Conservation (phyloP, 1,284 basidiomycete species). For the Malassezia psittaci region DNA sequence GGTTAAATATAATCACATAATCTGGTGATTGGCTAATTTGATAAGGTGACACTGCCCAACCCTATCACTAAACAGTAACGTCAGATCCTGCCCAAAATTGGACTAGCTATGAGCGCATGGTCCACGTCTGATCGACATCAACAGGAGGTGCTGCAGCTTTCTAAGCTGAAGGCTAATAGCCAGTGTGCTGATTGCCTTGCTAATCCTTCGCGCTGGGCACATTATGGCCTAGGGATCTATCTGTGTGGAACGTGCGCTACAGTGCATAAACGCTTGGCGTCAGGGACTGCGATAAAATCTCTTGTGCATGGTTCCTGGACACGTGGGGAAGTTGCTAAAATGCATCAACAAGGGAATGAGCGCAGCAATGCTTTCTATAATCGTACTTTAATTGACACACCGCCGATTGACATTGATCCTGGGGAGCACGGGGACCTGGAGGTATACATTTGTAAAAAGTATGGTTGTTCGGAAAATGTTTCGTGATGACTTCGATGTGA, state of each 20-base stretch:
- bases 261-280: slow-evolving; percentile 69
- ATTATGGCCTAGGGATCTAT: slow-evolving; percentile 57
- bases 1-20: background rate
- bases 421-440: slow-evolving; percentile 70
- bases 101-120: too few species aligned
- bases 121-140: slow-evolving; percentile 55
- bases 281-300: slow-evolving; percentile 57
- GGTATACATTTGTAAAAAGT: slow-evolving; percentile 66
- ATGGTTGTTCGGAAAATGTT: slow-evolving; percentile 10
- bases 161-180: slow-evolving; percentile 65
- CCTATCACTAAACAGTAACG: background rate
- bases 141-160: slow-evolving; percentile 59
- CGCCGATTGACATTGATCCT: slow-evolving; percentile 67
- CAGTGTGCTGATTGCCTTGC: slow-evolving; percentile 73
- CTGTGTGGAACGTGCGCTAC: slow-evolving; percentile 65
- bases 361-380: slow-evolving; percentile 57
- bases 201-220: slow-evolving; percentile 67
- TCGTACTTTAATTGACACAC: slow-evolving; percentile 63
- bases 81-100: too few species aligned
- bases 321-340: slow-evolving; percentile 67
- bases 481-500: slow-evolving; percentile 20
- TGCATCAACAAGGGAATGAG: slow-evolving; percentile 65
- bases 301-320: slow-evolving; percentile 71
- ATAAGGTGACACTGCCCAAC: background rate
- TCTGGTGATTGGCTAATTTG: background rate